phyloP scores from a whole-genome alignment of 129 eudicot species.

The Chrysanthemum makinoi region DNA sequence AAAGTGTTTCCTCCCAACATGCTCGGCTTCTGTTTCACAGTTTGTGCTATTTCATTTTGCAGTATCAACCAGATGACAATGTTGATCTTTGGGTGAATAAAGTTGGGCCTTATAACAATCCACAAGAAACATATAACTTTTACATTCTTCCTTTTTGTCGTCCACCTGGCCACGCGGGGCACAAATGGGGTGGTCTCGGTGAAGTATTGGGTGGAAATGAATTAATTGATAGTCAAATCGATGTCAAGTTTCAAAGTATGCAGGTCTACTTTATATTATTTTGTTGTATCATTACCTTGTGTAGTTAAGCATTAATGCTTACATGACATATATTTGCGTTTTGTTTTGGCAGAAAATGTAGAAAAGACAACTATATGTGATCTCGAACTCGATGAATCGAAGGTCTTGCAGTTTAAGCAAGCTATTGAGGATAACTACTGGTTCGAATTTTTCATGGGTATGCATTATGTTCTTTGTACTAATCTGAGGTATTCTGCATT shows the following conservation, averaged over 20 bases:
- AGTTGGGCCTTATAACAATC: slow-evolving; percentile 90
- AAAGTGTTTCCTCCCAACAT: no score
- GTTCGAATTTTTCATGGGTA: slow-evolving; percentile 97
- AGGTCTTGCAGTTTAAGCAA: slow-evolving; percentile 70
- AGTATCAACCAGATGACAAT: slow-evolving; percentile 61
- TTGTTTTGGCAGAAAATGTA: slow-evolving; percentile 57
- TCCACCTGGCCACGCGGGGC: slow-evolving; percentile 53
- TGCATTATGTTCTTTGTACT: slow-evolving; percentile 22
- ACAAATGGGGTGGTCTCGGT: slow-evolving; percentile 94
- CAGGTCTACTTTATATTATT: slow-evolving; percentile 9
- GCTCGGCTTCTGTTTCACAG: no score
- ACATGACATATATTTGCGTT: slow-evolving; percentile 16
- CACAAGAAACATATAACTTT: slow-evolving; percentile 88
- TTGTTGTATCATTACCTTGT: slow-evolving; percentile 6
- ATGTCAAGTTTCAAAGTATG: slow-evolving; percentile 70
- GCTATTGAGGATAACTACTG: slow-evolving; percentile 87
- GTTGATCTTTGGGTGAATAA: slow-evolving; percentile 81
- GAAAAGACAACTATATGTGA: slow-evolving; percentile 63
- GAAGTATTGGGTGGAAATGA: slow-evolving; percentile 95
- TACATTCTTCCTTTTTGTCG: slow-evolving; percentile 86
- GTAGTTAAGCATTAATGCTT: slow-evolving; percentile 7
- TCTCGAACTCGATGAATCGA: slow-evolving; percentile 74
- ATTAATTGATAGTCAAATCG: slow-evolving; percentile 78
- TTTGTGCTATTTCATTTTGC: slow-evolving; percentile 29
- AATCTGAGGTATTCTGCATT: not conserved